phyloP scores from a whole-genome alignment of 2,329 filamentous ascomycete species.

The Cladophialophora yegresii region DNA sequence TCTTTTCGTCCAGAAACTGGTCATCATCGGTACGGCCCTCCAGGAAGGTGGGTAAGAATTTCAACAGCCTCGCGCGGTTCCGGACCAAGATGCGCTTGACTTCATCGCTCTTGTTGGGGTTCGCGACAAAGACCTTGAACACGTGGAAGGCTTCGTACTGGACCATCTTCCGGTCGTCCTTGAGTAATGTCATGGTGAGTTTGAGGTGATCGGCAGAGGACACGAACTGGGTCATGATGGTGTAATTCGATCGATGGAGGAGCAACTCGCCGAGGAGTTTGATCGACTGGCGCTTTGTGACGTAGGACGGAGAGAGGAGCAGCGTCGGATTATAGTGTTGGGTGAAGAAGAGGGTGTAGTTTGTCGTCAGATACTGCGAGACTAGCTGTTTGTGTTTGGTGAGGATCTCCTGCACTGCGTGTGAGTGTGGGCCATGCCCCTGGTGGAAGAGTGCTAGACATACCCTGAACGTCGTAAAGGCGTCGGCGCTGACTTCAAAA shows the following conservation, averaged over 20 bases:
- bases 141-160: slow-evolving; percentile 99
- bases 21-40: slow-evolving; percentile 96
- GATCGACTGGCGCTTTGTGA: slow-evolving; percentile 97
- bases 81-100: slow-evolving; percentile 95
- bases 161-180: slow-evolving; percentile 97
- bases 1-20: slow-evolving; percentile 97
- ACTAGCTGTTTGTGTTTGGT: slow-evolving; percentile 93
- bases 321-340: slow-evolving; percentile 70
- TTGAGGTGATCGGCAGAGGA: slow-evolving; percentile 94
- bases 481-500: slow-evolving; percentile 95
- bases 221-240: slow-evolving; percentile 96
- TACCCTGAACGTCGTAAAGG: slow-evolving; percentile 95
- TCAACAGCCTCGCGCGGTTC: slow-evolving; percentile 87
- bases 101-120: slow-evolving; percentile 94
- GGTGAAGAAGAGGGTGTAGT: slow-evolving; percentile 91
- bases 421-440: not conserved
- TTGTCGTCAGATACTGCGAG: slow-evolving; percentile 80
- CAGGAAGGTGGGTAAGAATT: slow-evolving; percentile 86
- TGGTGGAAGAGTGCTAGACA: slow-evolving; percentile 37
- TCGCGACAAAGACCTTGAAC: slow-evolving; percentile 99
- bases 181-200: slow-evolving; percentile 94
- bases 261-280: slow-evolving; percentile 94
- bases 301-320: slow-evolving; percentile 90
- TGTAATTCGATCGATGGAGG: slow-evolving; percentile 93
- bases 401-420: slow-evolving; percentile 72